phyloP scores from a whole-genome alignment of 2,329 filamentous ascomycete species.

The Aspergillus persii region DNA sequence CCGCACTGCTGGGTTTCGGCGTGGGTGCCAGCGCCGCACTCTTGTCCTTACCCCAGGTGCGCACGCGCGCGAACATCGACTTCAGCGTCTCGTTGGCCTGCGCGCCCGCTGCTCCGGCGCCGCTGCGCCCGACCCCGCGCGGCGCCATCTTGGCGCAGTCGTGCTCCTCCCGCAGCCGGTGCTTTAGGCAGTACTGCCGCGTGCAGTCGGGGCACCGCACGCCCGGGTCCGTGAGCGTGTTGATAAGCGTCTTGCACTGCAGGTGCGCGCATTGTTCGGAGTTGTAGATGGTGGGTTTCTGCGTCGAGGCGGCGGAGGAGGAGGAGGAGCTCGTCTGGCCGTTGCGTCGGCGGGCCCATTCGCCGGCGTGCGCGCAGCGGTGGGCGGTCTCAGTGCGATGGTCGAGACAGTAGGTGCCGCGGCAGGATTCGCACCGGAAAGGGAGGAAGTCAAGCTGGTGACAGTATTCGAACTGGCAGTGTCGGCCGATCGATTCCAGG shows the following conservation, averaged over 20 bases:
- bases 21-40: conserved; percentile 64
- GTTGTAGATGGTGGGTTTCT: conserved; percentile 57
- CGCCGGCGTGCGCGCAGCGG: conserved; percentile 60
- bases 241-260: conserved; percentile 52
- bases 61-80: conserved; percentile 72
- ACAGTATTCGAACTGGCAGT: conserved; percentile 90
- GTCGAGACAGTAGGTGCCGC: conserved; percentile 82
- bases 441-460: conserved; percentile 95
- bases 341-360: conserved; percentile 56
- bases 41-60: conserved; percentile 76
- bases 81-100: conserved; percentile 62
- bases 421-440: conserved; percentile 89
- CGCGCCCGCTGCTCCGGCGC: conserved; percentile 29
- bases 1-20: conserved; percentile 51
- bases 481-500: conserved; percentile 79
- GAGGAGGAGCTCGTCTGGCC: conserved; percentile 19
- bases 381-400: conserved; percentile 86
- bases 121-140: conserved; percentile 47
- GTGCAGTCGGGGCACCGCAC: conserved; percentile 52
- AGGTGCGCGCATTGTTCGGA: conserved; percentile 51
- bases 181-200: conserved; percentile 51
- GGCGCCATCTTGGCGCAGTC: conserved; percentile 74
- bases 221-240: conserved; percentile 50
- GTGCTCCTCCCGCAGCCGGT: conserved; percentile 65
- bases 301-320: conserved; percentile 29